Conservation (phyloP, 2,329 filamentous ascomycete genomes). For the Arthrobotrys pseudoclavata region DNA sequence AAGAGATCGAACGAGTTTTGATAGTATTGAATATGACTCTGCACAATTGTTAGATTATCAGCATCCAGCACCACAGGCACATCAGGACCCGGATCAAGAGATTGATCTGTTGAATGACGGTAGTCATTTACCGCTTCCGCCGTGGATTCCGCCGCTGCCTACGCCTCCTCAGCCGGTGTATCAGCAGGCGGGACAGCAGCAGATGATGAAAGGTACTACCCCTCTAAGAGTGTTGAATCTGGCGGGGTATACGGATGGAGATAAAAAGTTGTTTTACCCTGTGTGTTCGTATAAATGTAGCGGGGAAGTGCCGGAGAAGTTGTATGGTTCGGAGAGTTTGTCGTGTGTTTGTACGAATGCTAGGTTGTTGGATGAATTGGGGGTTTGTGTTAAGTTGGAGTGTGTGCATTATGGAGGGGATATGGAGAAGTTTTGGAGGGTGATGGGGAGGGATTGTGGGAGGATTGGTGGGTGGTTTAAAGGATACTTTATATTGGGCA, state of each 20-base stretch:
- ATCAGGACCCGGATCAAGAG: conserved; percentile 28
- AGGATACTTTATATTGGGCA: background rate
- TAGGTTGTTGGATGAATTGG: conserved; percentile 46
- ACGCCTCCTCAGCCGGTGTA: conserved; percentile 9
- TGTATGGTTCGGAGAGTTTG: background rate
- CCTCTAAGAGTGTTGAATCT: conserved; percentile 45
- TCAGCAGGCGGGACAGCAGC: background rate
- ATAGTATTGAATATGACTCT: conserved; percentile 17
- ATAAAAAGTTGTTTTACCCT: conserved; percentile 39
- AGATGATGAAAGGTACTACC: conserved; percentile 22
- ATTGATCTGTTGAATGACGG: conserved; percentile 27
- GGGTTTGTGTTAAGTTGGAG: conserved; percentile 50
- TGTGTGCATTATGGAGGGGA: conserved; percentile 54
- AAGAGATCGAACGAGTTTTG: conserved; percentile 14
- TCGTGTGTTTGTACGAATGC: conserved; percentile 41
- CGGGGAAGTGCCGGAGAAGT: conserved; percentile 1
- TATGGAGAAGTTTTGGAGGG: conserved; percentile 59
- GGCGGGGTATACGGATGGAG: conserved; percentile 40
- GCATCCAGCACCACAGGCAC: conserved; percentile 13
- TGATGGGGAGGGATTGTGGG: conserved; percentile 54
- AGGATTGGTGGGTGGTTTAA: conserved; percentile 18
- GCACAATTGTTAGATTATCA: conserved; percentile 19
- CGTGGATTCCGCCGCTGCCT: conserved; percentile 8
- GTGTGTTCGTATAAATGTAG: conserved; percentile 26
- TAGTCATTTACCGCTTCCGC: conserved; percentile 13